Evolutionary conservation across 2,329 filamentous ascomycete species (phyloP), one percentile per base, ranked within the genome.

Genomic region (Pseudopithomyces maydicus): DNA sequence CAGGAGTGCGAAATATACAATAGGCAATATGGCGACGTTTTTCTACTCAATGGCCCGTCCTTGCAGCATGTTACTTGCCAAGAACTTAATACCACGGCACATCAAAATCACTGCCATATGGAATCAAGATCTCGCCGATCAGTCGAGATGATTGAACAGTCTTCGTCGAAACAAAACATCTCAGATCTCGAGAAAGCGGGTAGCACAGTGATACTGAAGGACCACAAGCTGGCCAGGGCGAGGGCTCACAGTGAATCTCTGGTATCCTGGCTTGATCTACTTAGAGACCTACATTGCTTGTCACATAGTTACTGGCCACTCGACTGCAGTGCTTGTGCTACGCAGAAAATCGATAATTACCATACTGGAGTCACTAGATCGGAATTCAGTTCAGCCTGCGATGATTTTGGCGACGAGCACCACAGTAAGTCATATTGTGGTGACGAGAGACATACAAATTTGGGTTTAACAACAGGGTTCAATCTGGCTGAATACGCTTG

Each of bases 231-330:
- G 41, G 17, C 33, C 23, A 32, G 23, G 11, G 11, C 48, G 15
- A 54, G 43, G 33, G 20, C 36, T 2, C 23, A 54, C 23, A 54
- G 52, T 26, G 52, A 54, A n/a, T 33, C 45, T 42, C 23, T 54
- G 10, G 52, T 54, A 17, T 48, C 20, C 15, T 54, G 43, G 52
- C 52, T 54, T 22, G 35, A 36, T n/a, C 19, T 54, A 22, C 43
- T 54, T n/a, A 20, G 36, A 20, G 52, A 54, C 15, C 45, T 54
- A 3, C 52, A 54, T 17, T 32, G 36, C 15, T 38, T 55, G 5
- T 45, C 53, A 6, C 35, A 44, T 19, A 55, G 53, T 39, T 55
- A 51, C 29, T 55, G 36, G 53, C 45, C 38, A 6, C 15, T 43
- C 15, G 53, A 55, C 15, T 55, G 53, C 32, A 35, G 4, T 14